A percentile compares a stretch with the other conserved stretches of the same genome.
Evolutionary conservation across 1,284 basidiomycete species (phyloP).

Genomic region (Leccinum insolens): DNA sequence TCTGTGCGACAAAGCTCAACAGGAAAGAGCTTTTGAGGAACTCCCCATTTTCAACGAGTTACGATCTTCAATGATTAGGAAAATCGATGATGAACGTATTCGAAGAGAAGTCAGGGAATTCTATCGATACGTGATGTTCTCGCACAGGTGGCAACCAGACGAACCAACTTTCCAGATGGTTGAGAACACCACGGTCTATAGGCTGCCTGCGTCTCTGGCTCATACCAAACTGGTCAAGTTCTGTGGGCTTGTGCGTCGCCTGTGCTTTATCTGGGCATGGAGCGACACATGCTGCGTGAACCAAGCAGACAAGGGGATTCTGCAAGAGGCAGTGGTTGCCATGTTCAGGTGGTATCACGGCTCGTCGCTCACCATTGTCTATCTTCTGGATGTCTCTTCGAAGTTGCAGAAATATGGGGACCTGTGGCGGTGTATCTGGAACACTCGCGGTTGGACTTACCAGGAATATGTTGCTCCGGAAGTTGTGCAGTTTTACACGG

Average conservation of each 20-base stretch:
- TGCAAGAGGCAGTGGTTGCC: neutral
- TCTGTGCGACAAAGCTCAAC: neutral
- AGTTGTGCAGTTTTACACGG: neutral
- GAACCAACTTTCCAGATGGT: constrained; percentile 1
- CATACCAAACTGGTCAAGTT: neutral
- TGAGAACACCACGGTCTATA: neutral
- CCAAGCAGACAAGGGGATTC: neutral
- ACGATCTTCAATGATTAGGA: constrained; percentile 3
- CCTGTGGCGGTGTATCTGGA: neutral
- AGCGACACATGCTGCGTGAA: constrained; percentile 1
- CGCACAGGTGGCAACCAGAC: neutral
- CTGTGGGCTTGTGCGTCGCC: neutral
- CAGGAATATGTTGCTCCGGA: neutral
- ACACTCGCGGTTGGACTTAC: constrained; percentile 1
- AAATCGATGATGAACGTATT: neutral
- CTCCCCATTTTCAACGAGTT: neutral
- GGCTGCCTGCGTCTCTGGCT: neutral
- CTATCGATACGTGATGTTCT: constrained; percentile 3
- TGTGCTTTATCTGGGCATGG: neutral
- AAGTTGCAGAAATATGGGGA: neutral
- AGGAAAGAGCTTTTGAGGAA: neutral
- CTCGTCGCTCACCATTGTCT: neutral
- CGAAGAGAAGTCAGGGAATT: neutral
- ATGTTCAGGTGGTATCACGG: constrained; percentile 1
- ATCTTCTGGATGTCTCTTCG: neutral